phyloP scores from a whole-genome alignment of 805 yeast species.

The Scheffersomyces lignosus region DNA sequence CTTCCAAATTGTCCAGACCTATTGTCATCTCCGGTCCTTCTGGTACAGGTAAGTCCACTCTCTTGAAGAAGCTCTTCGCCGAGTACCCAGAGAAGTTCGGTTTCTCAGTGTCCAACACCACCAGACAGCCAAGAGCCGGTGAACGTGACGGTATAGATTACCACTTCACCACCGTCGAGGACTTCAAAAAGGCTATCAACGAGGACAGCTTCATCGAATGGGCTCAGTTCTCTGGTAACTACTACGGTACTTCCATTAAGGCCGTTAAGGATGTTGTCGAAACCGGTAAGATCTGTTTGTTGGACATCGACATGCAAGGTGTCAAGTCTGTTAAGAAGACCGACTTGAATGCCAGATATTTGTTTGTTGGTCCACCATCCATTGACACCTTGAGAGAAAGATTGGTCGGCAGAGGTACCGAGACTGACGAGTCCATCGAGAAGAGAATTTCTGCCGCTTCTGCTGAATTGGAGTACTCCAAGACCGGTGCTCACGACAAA shows the following conservation, averaged over 20 bases:
- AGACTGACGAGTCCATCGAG: conserved; percentile 78
- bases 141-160: conserved; percentile 89
- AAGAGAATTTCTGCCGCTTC: conserved; percentile 86
- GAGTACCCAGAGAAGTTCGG: conserved; percentile 92
- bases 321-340: conserved; percentile 88
- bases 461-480: conserved; percentile 85
- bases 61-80: conserved; percentile 82
- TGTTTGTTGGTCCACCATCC: conserved; percentile 92
- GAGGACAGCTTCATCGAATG: conserved; percentile 86
- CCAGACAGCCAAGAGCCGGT: conserved; percentile 89
- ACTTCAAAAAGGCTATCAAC: conserved; percentile 73
- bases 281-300: conserved; percentile 74
- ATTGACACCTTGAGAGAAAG: conserved; percentile 74
- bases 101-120: conserved; percentile 90
- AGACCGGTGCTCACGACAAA: conserved; percentile 90
- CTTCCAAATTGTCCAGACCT: conserved; percentile 54
- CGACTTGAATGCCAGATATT: conserved; percentile 76
- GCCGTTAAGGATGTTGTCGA: conserved; percentile 75
- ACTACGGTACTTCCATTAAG: conserved; percentile 89
- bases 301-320: conserved; percentile 99
- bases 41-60: conserved; percentile 93
- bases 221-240: conserved; percentile 98
- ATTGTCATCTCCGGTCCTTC: conserved; percentile 97
- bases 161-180: conserved; percentile 78
- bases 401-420: conserved; percentile 90